Percentiles rank a stretch among this genome's conserved stretches.
phyloP scores from a whole-genome alignment of 768 basidiomycete species.

The Tricholoma sp. region DNA sequence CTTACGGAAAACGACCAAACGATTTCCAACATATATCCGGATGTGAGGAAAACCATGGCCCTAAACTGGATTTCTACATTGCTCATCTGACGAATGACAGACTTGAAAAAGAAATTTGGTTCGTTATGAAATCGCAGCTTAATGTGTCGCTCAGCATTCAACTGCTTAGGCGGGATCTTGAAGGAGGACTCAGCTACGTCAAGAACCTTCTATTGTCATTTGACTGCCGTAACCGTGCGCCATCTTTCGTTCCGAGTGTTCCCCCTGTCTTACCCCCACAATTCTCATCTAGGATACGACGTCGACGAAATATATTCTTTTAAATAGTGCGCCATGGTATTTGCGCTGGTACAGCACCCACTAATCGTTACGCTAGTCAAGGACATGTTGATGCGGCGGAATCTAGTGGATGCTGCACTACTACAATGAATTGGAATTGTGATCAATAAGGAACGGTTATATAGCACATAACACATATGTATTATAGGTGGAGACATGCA shows the following conservation, averaged over 20 bases:
- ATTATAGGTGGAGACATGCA: too few species aligned
- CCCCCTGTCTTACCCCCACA: conserved; percentile 1
- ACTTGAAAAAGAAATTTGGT: conserved; percentile 44
- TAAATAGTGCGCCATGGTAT: conserved; percentile 29
- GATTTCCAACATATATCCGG: conserved; percentile 62
- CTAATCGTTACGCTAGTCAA: conserved; percentile 29
- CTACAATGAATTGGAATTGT: conserved; percentile 15
- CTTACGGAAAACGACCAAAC: conserved; percentile 63
- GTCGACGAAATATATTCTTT: conserved; percentile 50
- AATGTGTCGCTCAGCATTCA: background rate
- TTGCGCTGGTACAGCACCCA: background rate
- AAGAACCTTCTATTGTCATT: conserved; percentile 59
- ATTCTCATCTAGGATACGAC: conserved; percentile 42
- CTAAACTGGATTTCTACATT: background rate
- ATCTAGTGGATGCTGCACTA: conserved; percentile 36
- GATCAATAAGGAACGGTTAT: background rate
- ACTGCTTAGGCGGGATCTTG: conserved; percentile 32
- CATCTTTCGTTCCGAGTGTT: background rate
- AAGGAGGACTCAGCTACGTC: conserved; percentile 37
- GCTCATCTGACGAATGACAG: conserved; percentile 17
- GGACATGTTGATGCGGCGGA: conserved; percentile 42
- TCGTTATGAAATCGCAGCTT: conserved; percentile 12
- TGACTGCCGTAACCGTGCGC: conserved; percentile 61
- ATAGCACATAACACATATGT: too few species aligned
- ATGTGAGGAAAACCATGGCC: conserved; percentile 39